Percentiles rank a stretch among this genome's conserved stretches.
These are phyloP conservation scores for Candida boleticola DNA, from an alignment of 805 yeast genomes.

Conservation along the genomic window DNA sequence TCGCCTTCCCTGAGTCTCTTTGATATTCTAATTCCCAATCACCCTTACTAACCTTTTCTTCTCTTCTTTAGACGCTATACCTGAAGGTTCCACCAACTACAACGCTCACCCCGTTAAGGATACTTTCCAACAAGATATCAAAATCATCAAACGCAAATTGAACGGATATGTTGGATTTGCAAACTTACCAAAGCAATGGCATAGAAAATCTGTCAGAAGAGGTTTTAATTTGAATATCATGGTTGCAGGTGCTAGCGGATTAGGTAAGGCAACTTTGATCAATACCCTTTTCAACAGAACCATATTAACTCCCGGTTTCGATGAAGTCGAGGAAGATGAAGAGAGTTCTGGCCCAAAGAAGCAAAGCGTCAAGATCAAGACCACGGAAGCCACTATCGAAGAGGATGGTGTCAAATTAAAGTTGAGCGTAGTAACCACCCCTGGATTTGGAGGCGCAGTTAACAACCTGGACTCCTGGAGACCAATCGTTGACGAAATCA, in stretches of 20 bases:
- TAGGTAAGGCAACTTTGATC: slow-evolving; percentile 90
- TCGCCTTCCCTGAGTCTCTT: no score
- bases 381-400: slow-evolving; percentile 49
- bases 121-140: slow-evolving; percentile 38
- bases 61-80: slow-evolving; percentile 3
- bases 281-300: slow-evolving; percentile 74
- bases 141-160: slow-evolving; percentile 76
- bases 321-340: slow-evolving; percentile 9
- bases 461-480: slow-evolving; percentile 85
- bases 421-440: slow-evolving; percentile 84
- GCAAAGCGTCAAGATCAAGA: slow-evolving; percentile 28
- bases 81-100: neutral
- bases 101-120: slow-evolving; percentile 10
- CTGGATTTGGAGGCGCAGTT: slow-evolving; percentile 90
- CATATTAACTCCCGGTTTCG: slow-evolving; percentile 19
- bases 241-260: slow-evolving; percentile 89
- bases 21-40: neutral
- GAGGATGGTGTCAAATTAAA: slow-evolving; percentile 87
- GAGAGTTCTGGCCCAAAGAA: slow-evolving; percentile 21
- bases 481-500: slow-evolving; percentile 82
- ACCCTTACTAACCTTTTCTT: neutral
- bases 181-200: slow-evolving; percentile 98
- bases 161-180: slow-evolving; percentile 96
- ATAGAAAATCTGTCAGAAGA: slow-evolving; percentile 82
- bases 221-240: slow-evolving; percentile 88